Conservation (phyloP, 1,139 yeast genomes). For the Geotrichum siamense region DNA sequence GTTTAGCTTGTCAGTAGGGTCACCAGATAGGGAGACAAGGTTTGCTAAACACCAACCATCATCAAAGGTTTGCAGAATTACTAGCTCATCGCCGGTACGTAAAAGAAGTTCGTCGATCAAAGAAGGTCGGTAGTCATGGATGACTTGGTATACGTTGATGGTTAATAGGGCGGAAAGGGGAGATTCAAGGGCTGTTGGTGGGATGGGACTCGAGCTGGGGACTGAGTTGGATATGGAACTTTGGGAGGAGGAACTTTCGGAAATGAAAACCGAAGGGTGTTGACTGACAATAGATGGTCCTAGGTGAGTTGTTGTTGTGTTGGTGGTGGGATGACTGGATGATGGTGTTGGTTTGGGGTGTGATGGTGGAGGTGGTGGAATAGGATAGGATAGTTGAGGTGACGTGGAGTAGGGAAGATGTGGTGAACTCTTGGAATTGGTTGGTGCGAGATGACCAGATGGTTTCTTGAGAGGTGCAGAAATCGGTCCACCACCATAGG, state of each 20-base stretch:
- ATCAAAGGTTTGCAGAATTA: conserved; percentile 33
- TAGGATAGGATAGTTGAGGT: background rate
- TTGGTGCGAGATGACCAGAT: too few relatives aligned
- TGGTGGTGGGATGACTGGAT: background rate
- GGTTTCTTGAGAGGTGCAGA: conserved; percentile 5
- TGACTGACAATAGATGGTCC: background rate
- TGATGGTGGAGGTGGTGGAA: background rate
- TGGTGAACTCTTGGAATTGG: too few relatives aligned
- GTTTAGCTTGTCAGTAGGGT: conserved; percentile 10
- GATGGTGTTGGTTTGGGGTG: background rate
- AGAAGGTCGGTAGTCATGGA: conserved; percentile 28
- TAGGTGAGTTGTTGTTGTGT: conserved; percentile 1
- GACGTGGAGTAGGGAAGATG: background rate
- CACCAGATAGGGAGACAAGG: conserved; percentile 17
- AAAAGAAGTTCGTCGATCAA: conserved; percentile 35
- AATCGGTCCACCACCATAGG: background rate
- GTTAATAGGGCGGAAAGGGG: conserved; percentile 5
- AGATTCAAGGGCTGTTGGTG: conserved; percentile 1
- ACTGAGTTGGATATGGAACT: background rate
- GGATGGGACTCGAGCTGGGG: background rate
- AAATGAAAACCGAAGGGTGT: background rate
- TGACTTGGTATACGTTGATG: conserved; percentile 24
- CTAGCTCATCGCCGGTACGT: conserved; percentile 29
- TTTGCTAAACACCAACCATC: conserved; percentile 36
- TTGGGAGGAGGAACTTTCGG: background rate